Evolutionary conservation across 305 asterid species (phyloP).

Genomic region (Fraxinus sp.): DNA sequence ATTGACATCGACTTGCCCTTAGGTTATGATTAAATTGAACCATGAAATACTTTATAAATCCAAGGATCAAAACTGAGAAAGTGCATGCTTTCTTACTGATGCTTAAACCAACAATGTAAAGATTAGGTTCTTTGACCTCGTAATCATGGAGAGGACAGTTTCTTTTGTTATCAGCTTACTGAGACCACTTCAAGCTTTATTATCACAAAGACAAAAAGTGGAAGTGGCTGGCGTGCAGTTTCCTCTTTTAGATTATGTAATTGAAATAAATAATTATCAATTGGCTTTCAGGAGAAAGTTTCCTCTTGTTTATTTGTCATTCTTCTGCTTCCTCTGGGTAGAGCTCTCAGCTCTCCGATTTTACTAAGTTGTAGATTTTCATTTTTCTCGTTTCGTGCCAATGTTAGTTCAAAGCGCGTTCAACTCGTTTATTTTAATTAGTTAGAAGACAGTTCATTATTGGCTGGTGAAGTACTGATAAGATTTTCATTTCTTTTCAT

Average conservation of each 20-base stretch:
- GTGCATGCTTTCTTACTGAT: not conserved
- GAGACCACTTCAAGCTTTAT: not conserved
- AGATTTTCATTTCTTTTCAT: constrained; percentile 9
- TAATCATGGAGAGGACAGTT: not conserved
- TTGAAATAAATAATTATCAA: not conserved
- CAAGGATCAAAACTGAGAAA: not conserved
- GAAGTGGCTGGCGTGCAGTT: not conserved
- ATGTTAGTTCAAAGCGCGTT: not conserved
- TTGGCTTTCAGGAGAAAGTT: not conserved
- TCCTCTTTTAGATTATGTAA: not conserved
- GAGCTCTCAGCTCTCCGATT: not conserved
- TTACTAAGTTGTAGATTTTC: not conserved
- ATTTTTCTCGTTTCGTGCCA: not conserved
- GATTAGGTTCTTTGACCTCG: not conserved
- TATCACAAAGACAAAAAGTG: not conserved
- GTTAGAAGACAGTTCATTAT: not conserved
- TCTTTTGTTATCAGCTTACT: not conserved
- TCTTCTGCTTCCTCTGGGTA: not conserved
- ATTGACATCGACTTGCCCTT: not conserved
- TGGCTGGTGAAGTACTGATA: not conserved
- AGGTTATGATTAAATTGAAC: not conserved
- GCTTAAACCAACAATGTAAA: not conserved
- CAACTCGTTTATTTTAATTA: not conserved
- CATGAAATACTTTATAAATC: not conserved
- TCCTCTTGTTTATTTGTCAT: not conserved